Percentiles rank a stretch among this genome's conserved stretches.
phyloP scores from a whole-genome alignment of 768 basidiomycete species.

The Lyophyllum atratum region DNA sequence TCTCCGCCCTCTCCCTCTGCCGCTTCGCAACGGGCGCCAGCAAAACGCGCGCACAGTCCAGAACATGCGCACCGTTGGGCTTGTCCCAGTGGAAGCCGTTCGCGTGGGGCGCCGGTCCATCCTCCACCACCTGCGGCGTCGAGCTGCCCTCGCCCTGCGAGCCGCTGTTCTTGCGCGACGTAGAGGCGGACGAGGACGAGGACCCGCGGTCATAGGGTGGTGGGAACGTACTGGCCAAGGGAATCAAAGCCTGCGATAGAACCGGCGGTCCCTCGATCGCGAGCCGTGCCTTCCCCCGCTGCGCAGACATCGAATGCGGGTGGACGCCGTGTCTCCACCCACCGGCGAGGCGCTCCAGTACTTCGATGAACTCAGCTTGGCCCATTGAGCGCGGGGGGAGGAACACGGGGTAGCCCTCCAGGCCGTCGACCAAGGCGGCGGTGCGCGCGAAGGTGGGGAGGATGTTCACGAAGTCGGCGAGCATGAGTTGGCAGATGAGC shows the following conservation, averaged over 20 bases:
- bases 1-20: conserved; percentile 60
- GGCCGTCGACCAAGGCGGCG: conserved; percentile 71
- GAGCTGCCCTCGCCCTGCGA: conserved; percentile 21
- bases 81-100: conserved; percentile 14
- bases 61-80: conserved; percentile 50
- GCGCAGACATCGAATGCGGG: conserved; percentile 49
- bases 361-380: conserved; percentile 87
- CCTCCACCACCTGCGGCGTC: conserved; percentile 21
- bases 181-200: conserved; percentile 17
- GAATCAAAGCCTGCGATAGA: conserved; percentile 6
- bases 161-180: conserved; percentile 27
- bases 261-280: conserved; percentile 13
- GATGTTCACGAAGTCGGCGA: conserved; percentile 69
- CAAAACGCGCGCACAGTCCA: conserved; percentile 73
- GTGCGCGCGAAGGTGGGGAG: conserved; percentile 67
- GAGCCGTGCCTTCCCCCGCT: conserved; percentile 18
- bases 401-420: conserved; percentile 90
- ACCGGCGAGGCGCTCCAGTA: conserved; percentile 75
- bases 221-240: conserved; percentile 4
- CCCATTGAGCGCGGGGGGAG: conserved; percentile 86
- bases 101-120: conserved; percentile 3
- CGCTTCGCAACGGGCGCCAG: conserved; percentile 69
- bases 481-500: conserved; percentile 72
- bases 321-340: conserved; percentile 73
- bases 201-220: conserved; percentile 17